A percentile compares a stretch with the other conserved stretches of the same genome.
Conservation (phyloP, 2,329 filamentous ascomycete genomes). For the Trichoderma pleuroti region DNA sequence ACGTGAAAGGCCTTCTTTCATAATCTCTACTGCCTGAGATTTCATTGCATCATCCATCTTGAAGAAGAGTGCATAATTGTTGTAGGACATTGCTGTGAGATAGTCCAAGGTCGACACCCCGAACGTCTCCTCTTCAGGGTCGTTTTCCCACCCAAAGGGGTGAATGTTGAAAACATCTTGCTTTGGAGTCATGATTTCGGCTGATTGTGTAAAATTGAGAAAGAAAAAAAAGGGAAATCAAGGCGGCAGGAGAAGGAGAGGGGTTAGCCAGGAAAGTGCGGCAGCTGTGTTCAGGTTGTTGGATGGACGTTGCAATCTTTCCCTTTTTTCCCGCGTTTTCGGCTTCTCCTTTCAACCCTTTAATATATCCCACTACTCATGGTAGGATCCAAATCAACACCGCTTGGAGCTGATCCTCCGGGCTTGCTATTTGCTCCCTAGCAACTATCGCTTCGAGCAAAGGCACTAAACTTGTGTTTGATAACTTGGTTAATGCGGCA, state of each 20-base stretch:
- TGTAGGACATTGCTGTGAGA: constrained; percentile 3
- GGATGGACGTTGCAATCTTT: background rate
- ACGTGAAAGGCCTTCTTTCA: background rate
- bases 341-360: background rate
- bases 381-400: background rate
- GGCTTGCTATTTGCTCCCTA: background rate
- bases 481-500: background rate
- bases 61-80: constrained; percentile 5
- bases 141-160: constrained; percentile 9
- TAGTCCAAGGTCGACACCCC: background rate
- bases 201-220: background rate
- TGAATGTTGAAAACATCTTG: constrained; percentile 3
- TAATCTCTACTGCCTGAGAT: background rate
- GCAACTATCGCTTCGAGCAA: background rate
- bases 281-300: too few relatives aligned
- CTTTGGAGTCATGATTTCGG: background rate
- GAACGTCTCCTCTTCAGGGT: background rate
- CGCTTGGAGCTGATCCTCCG: background rate
- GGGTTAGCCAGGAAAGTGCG: background rate
- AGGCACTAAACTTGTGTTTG: background rate
- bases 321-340: background rate
- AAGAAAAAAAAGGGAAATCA: background rate
- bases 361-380: background rate
- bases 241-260: background rate
- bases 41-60: background rate